These are phyloP conservation scores for Pistacia vera DNA, from an alignment of 345 rosid genomes.

Conservation along the genomic window DNA sequence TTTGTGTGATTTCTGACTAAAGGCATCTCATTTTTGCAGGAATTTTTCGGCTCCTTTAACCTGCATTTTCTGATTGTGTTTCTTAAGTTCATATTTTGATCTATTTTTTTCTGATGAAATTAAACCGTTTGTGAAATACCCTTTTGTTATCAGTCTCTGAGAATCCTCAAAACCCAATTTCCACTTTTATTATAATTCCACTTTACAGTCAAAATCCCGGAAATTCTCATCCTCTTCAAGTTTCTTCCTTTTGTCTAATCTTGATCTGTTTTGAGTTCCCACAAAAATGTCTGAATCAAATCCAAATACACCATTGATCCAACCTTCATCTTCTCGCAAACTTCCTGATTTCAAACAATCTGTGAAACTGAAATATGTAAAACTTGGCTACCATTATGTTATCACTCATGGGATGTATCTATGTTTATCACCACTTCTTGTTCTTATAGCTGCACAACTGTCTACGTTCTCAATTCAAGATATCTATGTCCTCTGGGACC, in stretches of 20 bases:
- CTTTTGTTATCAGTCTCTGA: not conserved
- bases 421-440: conserved; percentile 41
- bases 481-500: conserved; percentile 49
- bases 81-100: not conserved
- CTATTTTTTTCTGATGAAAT: not conserved
- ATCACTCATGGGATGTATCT: conserved; percentile 45
- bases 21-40: conserved; percentile 14
- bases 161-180: too few relatives aligned
- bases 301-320: conserved; percentile 20
- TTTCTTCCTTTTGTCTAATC: not conserved
- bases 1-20: not conserved
- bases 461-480: conserved; percentile 44
- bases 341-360: conserved; percentile 50
- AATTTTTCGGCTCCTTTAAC: not conserved
- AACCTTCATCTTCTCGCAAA: conserved; percentile 21
- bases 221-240: not conserved
- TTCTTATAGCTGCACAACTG: conserved; percentile 38
- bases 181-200: too few relatives aligned
- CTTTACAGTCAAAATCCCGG: not conserved
- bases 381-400: conserved; percentile 48
- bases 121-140: not conserved
- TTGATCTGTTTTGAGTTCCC: conserved; percentile 1
- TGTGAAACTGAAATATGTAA: conserved; percentile 54
- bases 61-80: conserved; percentile 10
- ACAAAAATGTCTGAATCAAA: conserved; percentile 26